These are phyloP conservation scores for Globisporangium rhizosaccharum DNA, from an alignment of 352 stramenopile genomes.

Conservation along the genomic window DNA sequence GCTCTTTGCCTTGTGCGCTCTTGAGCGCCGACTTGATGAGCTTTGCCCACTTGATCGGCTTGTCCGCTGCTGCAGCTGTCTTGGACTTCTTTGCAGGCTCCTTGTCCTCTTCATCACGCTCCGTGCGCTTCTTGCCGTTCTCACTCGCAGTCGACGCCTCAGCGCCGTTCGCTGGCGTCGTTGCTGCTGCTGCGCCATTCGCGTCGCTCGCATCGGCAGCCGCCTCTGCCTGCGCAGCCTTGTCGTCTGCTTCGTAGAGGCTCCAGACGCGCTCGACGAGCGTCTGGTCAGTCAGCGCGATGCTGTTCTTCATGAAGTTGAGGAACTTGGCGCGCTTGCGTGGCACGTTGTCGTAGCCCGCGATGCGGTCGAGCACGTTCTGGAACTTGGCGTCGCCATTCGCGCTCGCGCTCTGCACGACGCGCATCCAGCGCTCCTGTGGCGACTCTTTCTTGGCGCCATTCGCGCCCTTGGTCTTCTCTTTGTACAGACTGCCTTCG, in stretches of 20 bases:
- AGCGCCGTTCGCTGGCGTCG: neutral
- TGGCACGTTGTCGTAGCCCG: constrained; percentile 87
- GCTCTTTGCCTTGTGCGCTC: constrained; percentile 28
- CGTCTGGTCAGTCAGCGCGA: constrained; percentile 39
- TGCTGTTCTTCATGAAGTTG: constrained; percentile 89
- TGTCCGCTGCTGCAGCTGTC: constrained; percentile 11
- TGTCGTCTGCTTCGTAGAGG: constrained; percentile 64
- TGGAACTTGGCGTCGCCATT: constrained; percentile 46
- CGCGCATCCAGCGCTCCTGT: constrained; percentile 86
- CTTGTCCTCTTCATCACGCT: constrained; percentile 20
- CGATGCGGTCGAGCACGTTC: constrained; percentile 70
- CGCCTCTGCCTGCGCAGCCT: constrained; percentile 26
- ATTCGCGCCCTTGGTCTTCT: constrained; percentile 42
- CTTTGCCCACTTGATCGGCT: constrained; percentile 68
- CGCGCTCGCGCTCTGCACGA: constrained; percentile 52
- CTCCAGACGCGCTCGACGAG: constrained; percentile 65
- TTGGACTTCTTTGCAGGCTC: constrained; percentile 25
- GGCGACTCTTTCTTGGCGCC: constrained; percentile 76
- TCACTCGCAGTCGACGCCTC: constrained; percentile 1
- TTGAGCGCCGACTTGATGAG: constrained; percentile 57
- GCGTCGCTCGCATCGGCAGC: constrained; percentile 6
- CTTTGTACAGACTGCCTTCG: constrained; percentile 83
- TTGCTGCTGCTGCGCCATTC: neutral
- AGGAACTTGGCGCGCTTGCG: constrained; percentile 92
- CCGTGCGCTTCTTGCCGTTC: constrained; percentile 40